Conservation (phyloP, 1,284 basidiomycete species). For the Ceratorhiza oryzae-sativae region DNA sequence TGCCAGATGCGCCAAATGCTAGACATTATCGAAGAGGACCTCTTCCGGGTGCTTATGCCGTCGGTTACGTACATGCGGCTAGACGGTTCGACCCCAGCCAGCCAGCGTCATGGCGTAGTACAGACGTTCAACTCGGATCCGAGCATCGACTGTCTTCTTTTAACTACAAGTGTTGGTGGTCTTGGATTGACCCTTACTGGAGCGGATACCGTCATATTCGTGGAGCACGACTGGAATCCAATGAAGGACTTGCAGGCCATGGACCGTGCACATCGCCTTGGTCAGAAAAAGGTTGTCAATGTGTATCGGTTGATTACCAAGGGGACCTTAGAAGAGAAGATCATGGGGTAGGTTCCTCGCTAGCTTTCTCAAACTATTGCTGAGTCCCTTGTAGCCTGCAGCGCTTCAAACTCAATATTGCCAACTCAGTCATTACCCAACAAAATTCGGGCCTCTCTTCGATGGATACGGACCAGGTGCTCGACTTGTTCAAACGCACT, state of each 20-base stretch:
- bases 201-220: slow-evolving; percentile 98
- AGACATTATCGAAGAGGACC: slow-evolving; percentile 93
- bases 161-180: slow-evolving; percentile 97
- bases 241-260: slow-evolving; percentile 99
- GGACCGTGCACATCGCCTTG: slow-evolving; percentile 98
- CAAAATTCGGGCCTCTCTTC: slow-evolving; percentile 92
- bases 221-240: slow-evolving; percentile 99
- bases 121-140: slow-evolving; percentile 99
- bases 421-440: slow-evolving; percentile 95
- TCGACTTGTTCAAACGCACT: slow-evolving; percentile 91
- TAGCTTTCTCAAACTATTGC: slow-evolving; percentile 15
- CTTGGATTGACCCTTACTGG: slow-evolving; percentile 96
- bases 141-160: slow-evolving; percentile 93
- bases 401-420: slow-evolving; percentile 98
- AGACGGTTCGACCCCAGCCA: slow-evolving; percentile 88
- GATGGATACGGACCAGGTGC: slow-evolving; percentile 97
- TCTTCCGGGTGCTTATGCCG: slow-evolving; percentile 93
- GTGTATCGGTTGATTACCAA: slow-evolving; percentile 98
- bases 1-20: slow-evolving; percentile 99
- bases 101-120: slow-evolving; percentile 92
- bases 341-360: slow-evolving; percentile 87
- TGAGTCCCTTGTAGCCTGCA: slow-evolving; percentile 69
- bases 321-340: slow-evolving; percentile 98
- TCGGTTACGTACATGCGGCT: slow-evolving; percentile 97
- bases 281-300: slow-evolving; percentile 99